Base-by-base conservation (phyloP, 139 green algal genomes). In the Chlorella sp. region DNA sequence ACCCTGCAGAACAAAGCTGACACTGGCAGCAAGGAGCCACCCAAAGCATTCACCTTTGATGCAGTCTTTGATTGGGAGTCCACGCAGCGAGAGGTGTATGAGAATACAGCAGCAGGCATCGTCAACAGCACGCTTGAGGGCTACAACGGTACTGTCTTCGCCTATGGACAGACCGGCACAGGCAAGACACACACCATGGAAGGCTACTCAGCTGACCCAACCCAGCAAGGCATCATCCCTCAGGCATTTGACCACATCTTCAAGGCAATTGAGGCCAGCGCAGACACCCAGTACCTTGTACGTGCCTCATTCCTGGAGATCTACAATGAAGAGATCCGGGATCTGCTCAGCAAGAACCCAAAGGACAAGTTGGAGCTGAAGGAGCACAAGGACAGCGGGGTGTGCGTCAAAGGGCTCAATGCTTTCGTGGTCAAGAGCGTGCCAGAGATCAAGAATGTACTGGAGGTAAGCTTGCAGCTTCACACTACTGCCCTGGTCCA, bases 281-380 rank as follows among this genome's bases (percentile, higher is more conserved):
- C 77, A 62, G 80, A 80, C 29, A 42, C 72, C n/a, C 63, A 74
- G 31, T 98, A 93, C 74, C 89, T 98, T 22, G 91, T 98, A 0
- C 86, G 93, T 0, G 89, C 91, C 20, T 91, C 87, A 0, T 97
- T 96, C 79, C 76, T 98, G 14, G 93, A 97, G 81, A 98, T 98
- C 61, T 98, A 98, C 83, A 97, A 98, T 77, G 94, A 98, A 79
- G 88, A 91, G 27, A n/a, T 67, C 61, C 61, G 23, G 27, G 87
- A 93, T 71, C 75, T 91, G 68, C 78, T 94, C 33, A 81, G 70
- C 23, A 86, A 85, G 62, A 83, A 86, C 27, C 69, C 80, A 2
- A 88, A 89, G 66, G 81, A 85, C 51, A 86, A 82, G 65, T 73
- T 92, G 63, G 83, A 92, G 27, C 72, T 90, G 3, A 86, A 86